Evolutionary conservation across 139 green algal species (phyloP).

Genomic region (Auxenochlorella pyrenoidosa): DNA sequence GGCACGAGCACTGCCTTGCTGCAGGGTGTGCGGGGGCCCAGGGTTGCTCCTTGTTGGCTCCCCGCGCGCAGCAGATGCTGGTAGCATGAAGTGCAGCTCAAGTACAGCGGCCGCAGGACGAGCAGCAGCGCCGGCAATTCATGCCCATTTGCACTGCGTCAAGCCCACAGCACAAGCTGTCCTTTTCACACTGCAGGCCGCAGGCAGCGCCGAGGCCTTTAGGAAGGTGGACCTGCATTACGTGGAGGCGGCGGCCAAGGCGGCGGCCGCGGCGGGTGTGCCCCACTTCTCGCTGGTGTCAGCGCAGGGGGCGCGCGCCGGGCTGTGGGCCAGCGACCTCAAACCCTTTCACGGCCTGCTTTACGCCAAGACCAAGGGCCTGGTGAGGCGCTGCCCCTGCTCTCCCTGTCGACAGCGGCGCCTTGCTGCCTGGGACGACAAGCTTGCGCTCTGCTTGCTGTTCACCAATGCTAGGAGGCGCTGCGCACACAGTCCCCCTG

Average conservation of each 20-base stretch:
- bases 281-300: conserved; percentile 46
- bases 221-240: conserved; percentile 71
- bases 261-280: conserved; percentile 54
- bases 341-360: conserved; percentile 49
- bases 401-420: not conserved
- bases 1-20: not conserved
- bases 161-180: not conserved
- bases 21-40: not conserved
- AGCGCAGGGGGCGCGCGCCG: conserved; percentile 39
- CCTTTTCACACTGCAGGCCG: not conserved
- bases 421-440: no score
- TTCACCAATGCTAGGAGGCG: no score
- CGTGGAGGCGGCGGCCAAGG: conserved; percentile 50
- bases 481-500: no score
- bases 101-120: no score
- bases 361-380: conserved; percentile 45
- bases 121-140: no score
- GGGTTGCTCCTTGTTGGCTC: not conserved
- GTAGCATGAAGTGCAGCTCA: no score
- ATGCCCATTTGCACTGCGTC: not conserved
- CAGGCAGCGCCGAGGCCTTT: conserved; percentile 48
- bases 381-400: not conserved
- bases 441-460: no score
- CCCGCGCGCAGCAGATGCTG: not conserved
- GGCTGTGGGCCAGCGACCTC: conserved; percentile 19